Percentiles rank a stretch among this genome's conserved stretches.
phyloP scores from a whole-genome alignment of 345 rosid species.

The Melaleuca alternifolia region DNA sequence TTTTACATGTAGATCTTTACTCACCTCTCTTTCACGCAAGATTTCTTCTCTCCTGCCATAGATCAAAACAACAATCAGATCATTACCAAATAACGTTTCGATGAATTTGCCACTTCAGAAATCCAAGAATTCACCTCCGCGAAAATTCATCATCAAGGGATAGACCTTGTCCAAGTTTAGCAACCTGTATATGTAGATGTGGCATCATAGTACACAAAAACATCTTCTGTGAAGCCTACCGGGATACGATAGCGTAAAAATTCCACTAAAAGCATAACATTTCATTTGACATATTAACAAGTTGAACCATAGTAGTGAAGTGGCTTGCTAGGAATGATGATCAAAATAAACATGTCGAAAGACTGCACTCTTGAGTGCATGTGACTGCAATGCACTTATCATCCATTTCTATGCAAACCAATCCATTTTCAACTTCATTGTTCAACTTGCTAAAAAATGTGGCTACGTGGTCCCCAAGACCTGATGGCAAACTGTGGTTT shows the following conservation, averaged over 20 bases:
- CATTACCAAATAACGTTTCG: background rate
- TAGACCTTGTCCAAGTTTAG: background rate
- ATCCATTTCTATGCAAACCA: background rate
- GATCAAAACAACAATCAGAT: background rate
- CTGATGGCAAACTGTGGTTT: background rate
- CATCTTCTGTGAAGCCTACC: background rate
- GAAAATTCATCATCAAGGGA: background rate
- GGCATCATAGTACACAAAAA: background rate
- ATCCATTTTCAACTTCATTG: background rate
- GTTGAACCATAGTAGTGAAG: background rate
- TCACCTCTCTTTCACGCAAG: background rate
- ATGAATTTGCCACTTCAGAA: background rate
- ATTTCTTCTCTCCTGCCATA: background rate
- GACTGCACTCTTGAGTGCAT: background rate
- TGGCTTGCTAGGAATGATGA: background rate
- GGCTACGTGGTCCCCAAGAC: background rate
- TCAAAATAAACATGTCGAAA: background rate
- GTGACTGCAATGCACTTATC: background rate
- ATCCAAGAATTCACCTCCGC: background rate
- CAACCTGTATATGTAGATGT: background rate
- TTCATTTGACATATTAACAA: background rate
- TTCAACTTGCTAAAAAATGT: background rate
- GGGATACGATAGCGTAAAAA: background rate
- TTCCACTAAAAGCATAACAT: background rate
- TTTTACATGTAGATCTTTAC: background rate